Percentiles rank a stretch among this genome's conserved stretches.
Conservation (phyloP, 106 monocot species). For the Dendrobium officinale region DNA sequence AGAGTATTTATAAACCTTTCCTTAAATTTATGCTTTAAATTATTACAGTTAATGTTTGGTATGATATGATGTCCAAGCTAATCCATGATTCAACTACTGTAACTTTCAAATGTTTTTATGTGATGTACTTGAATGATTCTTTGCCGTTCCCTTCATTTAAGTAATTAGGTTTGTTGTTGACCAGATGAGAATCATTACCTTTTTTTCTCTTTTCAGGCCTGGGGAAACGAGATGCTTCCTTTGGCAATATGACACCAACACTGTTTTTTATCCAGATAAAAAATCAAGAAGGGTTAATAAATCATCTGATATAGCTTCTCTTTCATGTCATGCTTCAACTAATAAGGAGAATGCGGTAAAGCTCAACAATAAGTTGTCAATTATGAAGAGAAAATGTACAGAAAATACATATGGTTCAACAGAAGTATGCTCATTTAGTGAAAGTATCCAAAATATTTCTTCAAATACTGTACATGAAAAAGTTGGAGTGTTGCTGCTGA, state of each 20-base stretch:
- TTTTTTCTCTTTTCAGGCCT: constrained; percentile 8
- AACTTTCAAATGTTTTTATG: not conserved
- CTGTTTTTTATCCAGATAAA: not conserved
- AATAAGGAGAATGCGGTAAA: not conserved
- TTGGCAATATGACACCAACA: not conserved
- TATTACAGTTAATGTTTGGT: not conserved
- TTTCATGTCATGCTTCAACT: not conserved
- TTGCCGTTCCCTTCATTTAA: not conserved
- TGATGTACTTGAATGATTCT: not conserved
- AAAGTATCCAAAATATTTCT: constrained; percentile 6
- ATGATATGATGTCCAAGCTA: not conserved
- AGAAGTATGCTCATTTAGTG: constrained; percentile 24
- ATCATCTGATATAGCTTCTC: not conserved
- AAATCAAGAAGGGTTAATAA: not conserved
- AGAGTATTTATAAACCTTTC: not conserved
- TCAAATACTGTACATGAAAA: constrained; percentile 25
- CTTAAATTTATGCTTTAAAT: not conserved
- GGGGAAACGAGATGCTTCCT: not conserved
- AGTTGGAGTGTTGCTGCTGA: constrained; percentile 69
- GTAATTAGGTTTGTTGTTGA: not conserved
- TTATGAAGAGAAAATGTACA: not conserved
- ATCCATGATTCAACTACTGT: not conserved
- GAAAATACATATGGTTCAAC: constrained; percentile 17
- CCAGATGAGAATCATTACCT: not conserved
- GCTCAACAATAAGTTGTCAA: not conserved